Percentiles rank a stretch among this genome's conserved stretches.
These are phyloP conservation scores for Crucibulum laeve DNA, from an alignment of 768 basidiomycete genomes.

Conservation along the genomic window DNA sequence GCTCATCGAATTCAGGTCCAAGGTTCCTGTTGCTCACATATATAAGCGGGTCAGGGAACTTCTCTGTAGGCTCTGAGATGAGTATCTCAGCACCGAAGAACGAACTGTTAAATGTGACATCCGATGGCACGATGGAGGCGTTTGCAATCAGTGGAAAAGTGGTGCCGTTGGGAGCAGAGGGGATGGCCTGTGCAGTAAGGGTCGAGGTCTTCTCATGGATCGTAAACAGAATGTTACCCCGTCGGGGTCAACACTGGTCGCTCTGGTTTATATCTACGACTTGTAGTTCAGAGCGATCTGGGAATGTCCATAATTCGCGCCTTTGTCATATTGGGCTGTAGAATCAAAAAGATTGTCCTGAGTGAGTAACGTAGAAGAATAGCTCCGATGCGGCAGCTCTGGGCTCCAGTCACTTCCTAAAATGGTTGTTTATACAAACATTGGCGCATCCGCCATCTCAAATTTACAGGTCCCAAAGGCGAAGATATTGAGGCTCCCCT, in stretches of 20 bases:
- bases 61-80: conserved; percentile 34
- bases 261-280: too few relatives aligned
- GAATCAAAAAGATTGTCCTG: neutral
- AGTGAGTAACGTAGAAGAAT: neutral
- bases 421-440: too few relatives aligned
- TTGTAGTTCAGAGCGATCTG: too few relatives aligned
- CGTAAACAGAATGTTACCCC: conserved; percentile 41
- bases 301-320: too few relatives aligned
- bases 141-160: conserved; percentile 38
- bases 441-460: conserved; percentile 57
- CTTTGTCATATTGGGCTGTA: too few relatives aligned
- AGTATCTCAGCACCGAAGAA: conserved; percentile 55
- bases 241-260: too few relatives aligned
- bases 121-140: conserved; percentile 36
- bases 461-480: conserved; percentile 57
- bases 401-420: too few relatives aligned
- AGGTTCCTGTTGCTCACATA: conserved; percentile 58
- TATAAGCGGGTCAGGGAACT: conserved; percentile 42
- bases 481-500: conserved; percentile 54
- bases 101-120: conserved; percentile 30
- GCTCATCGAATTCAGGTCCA: conserved; percentile 36
- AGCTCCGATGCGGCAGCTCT: too few relatives aligned
- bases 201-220: conserved; percentile 50
- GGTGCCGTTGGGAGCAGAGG: conserved; percentile 44
- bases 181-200: conserved; percentile 46